Evolutionary conservation across 495 filamentous ascomycete genomes (phyloP).

Genomic region (Neurospora sp.): DNA sequence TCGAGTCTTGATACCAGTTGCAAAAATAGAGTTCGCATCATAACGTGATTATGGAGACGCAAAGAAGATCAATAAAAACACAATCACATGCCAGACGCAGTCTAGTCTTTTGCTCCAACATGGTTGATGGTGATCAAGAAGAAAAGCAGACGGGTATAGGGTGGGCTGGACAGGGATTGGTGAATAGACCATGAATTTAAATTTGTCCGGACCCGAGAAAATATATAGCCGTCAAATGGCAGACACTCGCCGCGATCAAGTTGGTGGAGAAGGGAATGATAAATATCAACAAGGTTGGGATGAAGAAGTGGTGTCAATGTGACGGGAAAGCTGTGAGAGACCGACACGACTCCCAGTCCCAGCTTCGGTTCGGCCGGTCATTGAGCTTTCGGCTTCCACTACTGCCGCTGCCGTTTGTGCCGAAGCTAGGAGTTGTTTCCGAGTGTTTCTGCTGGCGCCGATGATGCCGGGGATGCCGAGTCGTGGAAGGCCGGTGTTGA

Average conservation of each 20-base stretch:
- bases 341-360: background rate
- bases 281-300: background rate
- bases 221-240: background rate
- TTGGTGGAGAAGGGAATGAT: background rate
- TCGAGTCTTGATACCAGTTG: background rate
- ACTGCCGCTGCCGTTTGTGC: background rate
- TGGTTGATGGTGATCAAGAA: background rate
- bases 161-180: background rate
- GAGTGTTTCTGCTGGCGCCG: background rate
- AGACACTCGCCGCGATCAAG: background rate
- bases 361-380: background rate
- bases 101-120: background rate
- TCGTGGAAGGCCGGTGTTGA: background rate
- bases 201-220: background rate
- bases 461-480: background rate
- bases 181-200: background rate
- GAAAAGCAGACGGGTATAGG: background rate
- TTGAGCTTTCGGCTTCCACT: background rate
- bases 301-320: background rate
- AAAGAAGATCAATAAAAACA: background rate
- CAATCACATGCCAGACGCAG: background rate
- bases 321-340: background rate
- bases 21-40: background rate
- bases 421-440: background rate
- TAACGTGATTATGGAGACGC: background rate